Base-by-base conservation (phyloP, 352 stramenopile species). In the Pythium chondricola region DNA sequence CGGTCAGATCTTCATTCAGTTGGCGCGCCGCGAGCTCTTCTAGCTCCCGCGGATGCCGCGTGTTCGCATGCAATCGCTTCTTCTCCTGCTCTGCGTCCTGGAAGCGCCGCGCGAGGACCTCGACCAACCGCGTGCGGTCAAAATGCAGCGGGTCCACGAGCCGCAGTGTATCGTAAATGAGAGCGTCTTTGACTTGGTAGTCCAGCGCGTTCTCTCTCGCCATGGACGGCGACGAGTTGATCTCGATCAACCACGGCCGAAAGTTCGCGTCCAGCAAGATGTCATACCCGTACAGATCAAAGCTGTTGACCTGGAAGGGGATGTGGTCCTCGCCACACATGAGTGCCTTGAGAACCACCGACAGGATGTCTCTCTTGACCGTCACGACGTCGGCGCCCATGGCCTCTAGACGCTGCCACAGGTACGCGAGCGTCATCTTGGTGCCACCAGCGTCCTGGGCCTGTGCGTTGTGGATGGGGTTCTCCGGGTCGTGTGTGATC, bases 241-340 rank as follows among this genome's bases (percentile, higher is more conserved):
- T 96, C 66, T 98, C 95, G 31, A 98, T 93, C 6, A 98, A 77
- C 91, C 92, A 98, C 27, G 90, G 89, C 7, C 83, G 84, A 30
- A 96, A 77, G 10, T 83, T 53, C 8, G 76, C 57, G 61, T 98
- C 93, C 22, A 98, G 60, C 16, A 98, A 68, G 21, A 98, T 84
- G 61, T 98, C 93, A 66, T 97, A 98, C 6, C 95, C 95, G 45
- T 95, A 95, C 24, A 98, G 47, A 57, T 98, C 93, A 56, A 98
- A 98, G 29, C 74, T 92, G 52, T 94, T 96, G 20, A 91, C 81
- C 50, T 65, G 87, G 47, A 86, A 82, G 27, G 81, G 83, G 52
- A 97, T 96, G 41, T 88, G 69, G 61, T 96, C 86, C 51, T 96
- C 89, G 18, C 79, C 74, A 30, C 75, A 88, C 11, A 96, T 40